Conservation (phyloP, 2,329 filamentous ascomycete genomes). For the Ceratocystis eucalypticola region DNA sequence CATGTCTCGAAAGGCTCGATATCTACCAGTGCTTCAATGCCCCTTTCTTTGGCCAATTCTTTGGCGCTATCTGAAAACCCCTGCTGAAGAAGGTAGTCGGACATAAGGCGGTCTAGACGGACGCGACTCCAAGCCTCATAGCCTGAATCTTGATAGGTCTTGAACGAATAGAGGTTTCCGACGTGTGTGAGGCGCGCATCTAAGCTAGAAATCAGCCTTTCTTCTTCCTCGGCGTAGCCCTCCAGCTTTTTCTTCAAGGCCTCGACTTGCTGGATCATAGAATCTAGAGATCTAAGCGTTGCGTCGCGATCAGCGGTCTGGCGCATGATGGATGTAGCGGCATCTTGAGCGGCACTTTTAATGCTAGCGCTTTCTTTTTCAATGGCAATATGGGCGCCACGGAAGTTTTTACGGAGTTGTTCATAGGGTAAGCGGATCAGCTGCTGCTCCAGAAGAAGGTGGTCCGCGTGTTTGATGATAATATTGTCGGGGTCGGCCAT, state of each 20-base stretch:
- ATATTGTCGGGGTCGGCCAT: conserved; percentile 51
- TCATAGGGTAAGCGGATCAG: conserved; percentile 87
- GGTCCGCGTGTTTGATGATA: conserved; percentile 59
- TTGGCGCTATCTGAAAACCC: conserved; percentile 69
- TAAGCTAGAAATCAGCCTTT: conserved; percentile 58
- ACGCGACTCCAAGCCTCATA: conserved; percentile 83
- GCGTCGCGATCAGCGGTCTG: conserved; percentile 50
- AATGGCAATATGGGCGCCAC: conserved; percentile 62
- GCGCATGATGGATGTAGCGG: conserved; percentile 52
- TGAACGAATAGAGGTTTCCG: conserved; percentile 64
- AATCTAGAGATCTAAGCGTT: conserved; percentile 68
- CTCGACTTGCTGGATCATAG: conserved; percentile 73
- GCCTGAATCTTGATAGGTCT: conserved; percentile 74
- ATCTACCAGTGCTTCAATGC: conserved; percentile 72
- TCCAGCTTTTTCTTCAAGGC: conserved; percentile 79
- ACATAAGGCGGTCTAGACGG: conserved; percentile 68
- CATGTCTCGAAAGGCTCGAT: conserved; percentile 77
- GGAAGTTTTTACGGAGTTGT: conserved; percentile 87
- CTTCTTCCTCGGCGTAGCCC: conserved; percentile 64
- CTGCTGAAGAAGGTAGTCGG: conserved; percentile 81
- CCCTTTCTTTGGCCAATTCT: conserved; percentile 59
- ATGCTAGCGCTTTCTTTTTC: conserved; percentile 56
- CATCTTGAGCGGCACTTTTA: conserved; percentile 47
- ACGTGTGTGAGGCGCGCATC: conserved; percentile 68
- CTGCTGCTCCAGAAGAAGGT: conserved; percentile 77